phyloP scores from a whole-genome alignment of 1,284 basidiomycete species.

The Spongispora temasekensis region DNA sequence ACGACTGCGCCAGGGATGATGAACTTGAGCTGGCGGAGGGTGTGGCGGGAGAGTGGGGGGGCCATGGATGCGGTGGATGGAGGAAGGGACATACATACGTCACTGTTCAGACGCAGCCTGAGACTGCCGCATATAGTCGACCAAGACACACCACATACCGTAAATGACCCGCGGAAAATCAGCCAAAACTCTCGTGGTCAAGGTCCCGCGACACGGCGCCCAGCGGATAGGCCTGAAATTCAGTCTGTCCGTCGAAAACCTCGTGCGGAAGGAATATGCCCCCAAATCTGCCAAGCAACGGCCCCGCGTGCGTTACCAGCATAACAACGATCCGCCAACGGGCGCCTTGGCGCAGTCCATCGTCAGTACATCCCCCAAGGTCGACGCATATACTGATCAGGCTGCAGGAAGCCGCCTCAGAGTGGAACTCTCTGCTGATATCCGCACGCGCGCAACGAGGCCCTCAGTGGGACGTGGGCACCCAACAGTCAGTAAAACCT shows the following conservation, averaged over 20 bases:
- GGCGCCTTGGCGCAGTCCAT: slow-evolving; percentile 56
- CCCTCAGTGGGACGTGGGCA: slow-evolving; percentile 83
- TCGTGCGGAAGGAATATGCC: slow-evolving; percentile 47
- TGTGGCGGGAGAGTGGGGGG: slow-evolving; percentile 49
- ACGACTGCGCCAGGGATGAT: slow-evolving; percentile 64
- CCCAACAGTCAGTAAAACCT: slow-evolving; percentile 62
- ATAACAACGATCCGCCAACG: slow-evolving; percentile 53
- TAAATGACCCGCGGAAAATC: slow-evolving; percentile 35
- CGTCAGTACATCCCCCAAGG: slow-evolving; percentile 41
- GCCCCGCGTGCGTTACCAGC: slow-evolving; percentile 58
- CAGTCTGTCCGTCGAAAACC: slow-evolving; percentile 53
- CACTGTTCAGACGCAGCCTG: no score
- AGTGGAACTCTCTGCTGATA: slow-evolving; percentile 79
- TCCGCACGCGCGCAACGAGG: slow-evolving; percentile 77
- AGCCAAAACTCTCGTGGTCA: slow-evolving; percentile 50
- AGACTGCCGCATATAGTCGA: slow-evolving; percentile 15
- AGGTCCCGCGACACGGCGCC: slow-evolving; percentile 73
- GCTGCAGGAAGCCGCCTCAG: slow-evolving; percentile 71
- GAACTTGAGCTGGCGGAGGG: slow-evolving; percentile 68
- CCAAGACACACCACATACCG: slow-evolving; percentile 1
- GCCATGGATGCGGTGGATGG: no score
- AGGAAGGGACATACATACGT: no score
- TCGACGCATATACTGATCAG: slow-evolving; percentile 3
- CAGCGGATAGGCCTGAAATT: slow-evolving; percentile 67
- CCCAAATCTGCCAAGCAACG: slow-evolving; percentile 27